phyloP scores from a whole-genome alignment of 2,329 filamentous ascomycete species.

The Arthrobotrys sphaeroides region DNA sequence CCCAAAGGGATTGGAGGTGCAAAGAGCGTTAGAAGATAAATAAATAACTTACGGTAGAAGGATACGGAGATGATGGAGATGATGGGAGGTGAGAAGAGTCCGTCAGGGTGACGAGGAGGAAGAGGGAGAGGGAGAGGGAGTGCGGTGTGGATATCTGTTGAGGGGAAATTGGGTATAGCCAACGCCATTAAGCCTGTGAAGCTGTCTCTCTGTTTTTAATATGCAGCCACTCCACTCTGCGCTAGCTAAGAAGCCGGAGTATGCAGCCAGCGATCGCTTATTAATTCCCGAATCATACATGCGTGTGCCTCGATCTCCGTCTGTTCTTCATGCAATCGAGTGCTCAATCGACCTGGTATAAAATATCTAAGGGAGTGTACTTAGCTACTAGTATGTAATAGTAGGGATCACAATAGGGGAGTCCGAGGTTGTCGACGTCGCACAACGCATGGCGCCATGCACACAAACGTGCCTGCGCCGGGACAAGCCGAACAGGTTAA shows the following conservation, averaged over 20 bases:
- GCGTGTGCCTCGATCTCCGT: not conserved
- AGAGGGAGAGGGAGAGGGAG: not conserved
- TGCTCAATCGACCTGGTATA: too few relatives aligned
- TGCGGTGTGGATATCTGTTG: slow-evolving; percentile 1
- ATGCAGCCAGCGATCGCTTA: slow-evolving; percentile 30
- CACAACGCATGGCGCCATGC: slow-evolving; percentile 29
- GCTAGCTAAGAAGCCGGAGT: too few relatives aligned
- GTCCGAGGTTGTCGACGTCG: not conserved
- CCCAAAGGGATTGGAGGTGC: too few relatives aligned
- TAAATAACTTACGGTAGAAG: not conserved
- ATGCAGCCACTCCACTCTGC: not conserved
- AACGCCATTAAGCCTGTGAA: slow-evolving; percentile 25
- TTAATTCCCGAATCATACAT: slow-evolving; percentile 4
- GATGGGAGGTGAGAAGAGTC: not conserved
- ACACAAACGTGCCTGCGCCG: too few relatives aligned
- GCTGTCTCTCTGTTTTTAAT: slow-evolving; percentile 1
- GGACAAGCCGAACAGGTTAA: too few relatives aligned
- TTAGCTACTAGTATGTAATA: too few relatives aligned
- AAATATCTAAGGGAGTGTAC: too few relatives aligned
- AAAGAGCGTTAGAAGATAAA: not conserved
- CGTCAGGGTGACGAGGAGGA: not conserved
- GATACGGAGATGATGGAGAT: not conserved
- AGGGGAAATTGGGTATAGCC: slow-evolving; percentile 35
- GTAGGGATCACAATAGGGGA: slow-evolving; percentile 20
- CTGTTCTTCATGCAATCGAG: not conserved